Base-by-base conservation (phyloP, 495 filamentous ascomycete species). In the Aspergillus homomorphus region DNA sequence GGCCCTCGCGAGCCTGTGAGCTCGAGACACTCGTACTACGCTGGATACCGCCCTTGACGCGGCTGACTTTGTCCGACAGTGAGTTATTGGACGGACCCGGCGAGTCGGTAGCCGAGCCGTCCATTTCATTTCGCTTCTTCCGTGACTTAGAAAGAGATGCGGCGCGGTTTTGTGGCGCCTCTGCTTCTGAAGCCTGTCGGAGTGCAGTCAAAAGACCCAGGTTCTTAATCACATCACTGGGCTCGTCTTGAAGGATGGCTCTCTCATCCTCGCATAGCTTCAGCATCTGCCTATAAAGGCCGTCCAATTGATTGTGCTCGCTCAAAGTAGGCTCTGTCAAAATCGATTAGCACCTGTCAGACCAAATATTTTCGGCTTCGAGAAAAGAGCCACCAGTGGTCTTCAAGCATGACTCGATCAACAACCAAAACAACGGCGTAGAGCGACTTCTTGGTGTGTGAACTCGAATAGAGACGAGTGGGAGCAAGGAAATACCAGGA, bases 101-200 rank as follows among this genome's bases (percentile, higher is more conserved):
- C 0, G 89, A 91, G 62, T 91, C 89, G 18, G 80, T 82, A 10
- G 82, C 82, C 8, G 84, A 80, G 22, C 83, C 84, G 64, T 91
- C 87, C 60, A 87, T 83, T 18, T 91, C 89, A 64, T 85, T 83
- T 55, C 87, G 79, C 53, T 89, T 87, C 51, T 84, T 85, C 21
- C 85, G 82, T 24, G 81, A 79, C 54, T 82, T 82, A 45, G 74
- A 68, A 38, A 80, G 64, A n/a, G 75, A 66, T 21, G 66, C 62
- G 12, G 73, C 70, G 61, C 79, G 74, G 49, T 75, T 74, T 10
- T 73, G 72, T n/a, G 80, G 76, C 0, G 78, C 79, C 50, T 87
- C 84, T 22, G 77, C 74, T 62, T 87, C 86, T 46, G 78, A 82
- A 45, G 85, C 81, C 53, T 77, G 76, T 26, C 76, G 72, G 12